phyloP scores from a whole-genome alignment of 495 filamentous ascomycete genomes.

The Trypethelium eluteriae region DNA sequence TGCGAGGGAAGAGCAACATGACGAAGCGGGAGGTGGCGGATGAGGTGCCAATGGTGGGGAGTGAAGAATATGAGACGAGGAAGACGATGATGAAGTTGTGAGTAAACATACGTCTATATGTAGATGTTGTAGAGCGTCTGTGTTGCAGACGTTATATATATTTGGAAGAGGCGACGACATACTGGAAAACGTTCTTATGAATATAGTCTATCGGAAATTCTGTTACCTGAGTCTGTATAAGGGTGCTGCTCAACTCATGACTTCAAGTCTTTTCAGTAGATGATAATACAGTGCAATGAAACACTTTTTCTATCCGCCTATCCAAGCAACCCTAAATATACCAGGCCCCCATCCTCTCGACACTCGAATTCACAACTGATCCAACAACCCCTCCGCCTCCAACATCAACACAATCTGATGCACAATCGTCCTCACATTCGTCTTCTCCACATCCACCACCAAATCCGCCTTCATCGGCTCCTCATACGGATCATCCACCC shows the following conservation, averaged over 20 bases:
- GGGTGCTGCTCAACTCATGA: not conserved
- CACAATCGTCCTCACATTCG: conserved; percentile 81
- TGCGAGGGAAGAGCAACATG: conserved; percentile 47
- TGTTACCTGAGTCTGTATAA: not conserved
- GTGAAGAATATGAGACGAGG: not conserved
- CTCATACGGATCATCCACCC: conserved; percentile 98
- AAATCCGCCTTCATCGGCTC: conserved; percentile 71
- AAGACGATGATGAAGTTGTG: not conserved
- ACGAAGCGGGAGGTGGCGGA: conserved; percentile 34
- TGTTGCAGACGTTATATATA: not conserved
- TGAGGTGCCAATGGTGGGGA: conserved; percentile 33
- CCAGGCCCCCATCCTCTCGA: not conserved
- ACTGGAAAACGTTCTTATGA: not conserved
- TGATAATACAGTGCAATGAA: not conserved
- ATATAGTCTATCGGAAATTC: not conserved
- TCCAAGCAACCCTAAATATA: not conserved
- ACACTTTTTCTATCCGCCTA: not conserved
- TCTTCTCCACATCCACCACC: conserved; percentile 75
- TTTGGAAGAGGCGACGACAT: not conserved
- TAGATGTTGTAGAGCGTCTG: not conserved
- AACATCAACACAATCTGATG: conserved; percentile 94
- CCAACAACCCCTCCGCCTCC: conserved; percentile 79
- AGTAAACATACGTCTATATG: not conserved
- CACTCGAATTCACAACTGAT: conserved; percentile 39
- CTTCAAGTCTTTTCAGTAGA: not conserved